A percentile compares a stretch with the other conserved stretches of the same genome.
phyloP scores from a whole-genome alignment of 176 grass and related monocot genomes.

The Zea luxurians region DNA sequence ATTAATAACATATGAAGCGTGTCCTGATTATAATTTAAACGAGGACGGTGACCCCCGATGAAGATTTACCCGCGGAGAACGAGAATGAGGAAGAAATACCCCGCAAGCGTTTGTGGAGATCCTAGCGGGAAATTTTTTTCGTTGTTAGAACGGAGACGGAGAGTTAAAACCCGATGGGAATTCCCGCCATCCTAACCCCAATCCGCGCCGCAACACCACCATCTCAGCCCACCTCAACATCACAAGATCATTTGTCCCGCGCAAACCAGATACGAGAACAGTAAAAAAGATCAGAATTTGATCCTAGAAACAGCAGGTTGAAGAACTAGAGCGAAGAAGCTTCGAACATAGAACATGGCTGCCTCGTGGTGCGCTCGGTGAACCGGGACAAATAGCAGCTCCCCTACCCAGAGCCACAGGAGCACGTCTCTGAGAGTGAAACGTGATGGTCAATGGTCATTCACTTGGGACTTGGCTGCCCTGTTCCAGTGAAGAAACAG shows the following conservation, averaged over 20 bases:
- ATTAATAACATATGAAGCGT: too few species aligned
- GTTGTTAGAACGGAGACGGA: too few species aligned
- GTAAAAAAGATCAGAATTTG: not conserved
- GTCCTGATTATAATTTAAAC: too few species aligned
- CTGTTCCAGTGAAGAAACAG: not conserved
- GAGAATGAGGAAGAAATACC: too few species aligned
- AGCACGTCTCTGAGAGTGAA: slow-evolving; percentile 7
- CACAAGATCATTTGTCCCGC: slow-evolving; percentile 36
- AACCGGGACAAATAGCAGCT: not conserved
- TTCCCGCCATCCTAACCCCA: slow-evolving; percentile 14
- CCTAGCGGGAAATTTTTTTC: too few species aligned
- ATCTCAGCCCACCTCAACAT: slow-evolving; percentile 58
- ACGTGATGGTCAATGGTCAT: not conserved
- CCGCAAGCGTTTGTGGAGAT: too few species aligned
- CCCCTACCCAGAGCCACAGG: not conserved
- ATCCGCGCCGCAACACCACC: slow-evolving; percentile 55
- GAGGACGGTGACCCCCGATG: too few species aligned
- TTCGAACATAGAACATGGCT: not conserved
- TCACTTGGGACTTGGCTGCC: not conserved
- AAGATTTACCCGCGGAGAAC: too few species aligned
- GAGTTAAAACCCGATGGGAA: too few species aligned
- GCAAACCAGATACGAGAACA: not conserved
- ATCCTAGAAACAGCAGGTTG: not conserved
- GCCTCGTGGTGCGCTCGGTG: not conserved
- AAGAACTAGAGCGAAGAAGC: not conserved